Evolutionary conservation across 208 protist genomes (phyloP), one percentile per base, ranked within the genome.

Genomic region (Trypanosoma lewisi): DNA sequence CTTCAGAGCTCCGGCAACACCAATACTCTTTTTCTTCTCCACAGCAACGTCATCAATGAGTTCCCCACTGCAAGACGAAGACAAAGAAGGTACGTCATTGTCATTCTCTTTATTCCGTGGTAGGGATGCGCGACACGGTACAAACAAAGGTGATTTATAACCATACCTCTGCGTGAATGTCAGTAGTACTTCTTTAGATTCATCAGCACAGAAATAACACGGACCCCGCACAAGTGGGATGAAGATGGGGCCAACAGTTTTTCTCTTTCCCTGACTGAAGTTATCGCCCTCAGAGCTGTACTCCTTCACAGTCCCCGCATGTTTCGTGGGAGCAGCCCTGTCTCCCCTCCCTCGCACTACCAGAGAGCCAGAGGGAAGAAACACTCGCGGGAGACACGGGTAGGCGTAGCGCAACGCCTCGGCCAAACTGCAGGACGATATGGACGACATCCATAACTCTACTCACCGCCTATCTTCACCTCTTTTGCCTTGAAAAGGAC

Each of bases 371-470:
- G 2, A 5, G 2, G 3, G 41, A 21, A 61, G 17, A 8, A 62
- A 36, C 16, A 69, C 1, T 14, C 23, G 34, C 12, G 63, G 63
- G 9, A 45, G 14, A 36, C 39, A 59, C 6, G 63, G 63, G 39
- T 50, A 69, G 4, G 44, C 63, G 16, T 31, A 39, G 25, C 63
- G 36, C 25, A 69, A 17, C 9, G 53, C 51, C 21, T 61, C 54
- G 39, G 11, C 34, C 12, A 69, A 44, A 61, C 44, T 69, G 2
- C 34, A 39, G 45, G 33, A 23, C 12, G 63, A 69, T 31, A 62
- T 31, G 27, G 17, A 47, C 12, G 45, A 31, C 59, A 65, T 65
- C 8, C 11, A 54, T 12, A 54, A n/a, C 28, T 12, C 14, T 8
- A 30, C 33, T 8, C 11, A 11, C 34, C 7, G 7, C 34, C 11